These are phyloP conservation scores for Kodamaea arcana DNA, from an alignment of 1,139 yeast species.

Conservation along the genomic window DNA sequence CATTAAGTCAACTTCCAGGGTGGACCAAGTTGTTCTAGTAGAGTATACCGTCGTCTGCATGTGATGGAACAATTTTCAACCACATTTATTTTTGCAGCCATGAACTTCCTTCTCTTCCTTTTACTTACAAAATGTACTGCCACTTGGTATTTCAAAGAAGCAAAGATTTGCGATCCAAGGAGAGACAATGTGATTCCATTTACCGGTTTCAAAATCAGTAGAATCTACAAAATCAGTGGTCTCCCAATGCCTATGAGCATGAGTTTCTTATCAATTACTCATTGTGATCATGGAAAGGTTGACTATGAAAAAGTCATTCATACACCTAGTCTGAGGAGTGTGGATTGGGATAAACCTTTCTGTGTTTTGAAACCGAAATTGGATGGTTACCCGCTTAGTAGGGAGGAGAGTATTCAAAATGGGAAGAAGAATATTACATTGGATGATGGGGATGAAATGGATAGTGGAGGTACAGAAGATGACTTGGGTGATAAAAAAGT, in stretches of 20 bases:
- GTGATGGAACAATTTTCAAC: too few species aligned
- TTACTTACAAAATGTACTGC: background rate
- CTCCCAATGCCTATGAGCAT: constrained; percentile 33
- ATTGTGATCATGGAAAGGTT: constrained; percentile 53
- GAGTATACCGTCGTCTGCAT: too few species aligned
- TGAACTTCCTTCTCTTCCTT: background rate
- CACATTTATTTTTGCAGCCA: too few species aligned
- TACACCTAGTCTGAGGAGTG: constrained; percentile 33
- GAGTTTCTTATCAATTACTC: constrained; percentile 48
- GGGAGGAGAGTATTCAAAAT: background rate
- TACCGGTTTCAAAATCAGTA: constrained; percentile 57
- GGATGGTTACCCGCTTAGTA: constrained; percentile 7
- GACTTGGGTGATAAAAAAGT: too few species aligned
- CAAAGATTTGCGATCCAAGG: constrained; percentile 34
- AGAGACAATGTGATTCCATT: constrained; percentile 33
- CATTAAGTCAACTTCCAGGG: too few species aligned
- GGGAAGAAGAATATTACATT: background rate
- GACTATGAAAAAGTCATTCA: constrained; percentile 41
- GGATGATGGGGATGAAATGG: background rate
- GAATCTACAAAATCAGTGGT: constrained; percentile 45
- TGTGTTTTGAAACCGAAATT: constrained; percentile 39
- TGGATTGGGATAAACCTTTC: constrained; percentile 52
- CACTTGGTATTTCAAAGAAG: constrained; percentile 26
- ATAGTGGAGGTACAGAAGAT: too few species aligned
- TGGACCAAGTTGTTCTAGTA: too few species aligned